Conservation (phyloP, 2,329 filamentous ascomycete species). For the Zymoseptoria pseudotritici region DNA sequence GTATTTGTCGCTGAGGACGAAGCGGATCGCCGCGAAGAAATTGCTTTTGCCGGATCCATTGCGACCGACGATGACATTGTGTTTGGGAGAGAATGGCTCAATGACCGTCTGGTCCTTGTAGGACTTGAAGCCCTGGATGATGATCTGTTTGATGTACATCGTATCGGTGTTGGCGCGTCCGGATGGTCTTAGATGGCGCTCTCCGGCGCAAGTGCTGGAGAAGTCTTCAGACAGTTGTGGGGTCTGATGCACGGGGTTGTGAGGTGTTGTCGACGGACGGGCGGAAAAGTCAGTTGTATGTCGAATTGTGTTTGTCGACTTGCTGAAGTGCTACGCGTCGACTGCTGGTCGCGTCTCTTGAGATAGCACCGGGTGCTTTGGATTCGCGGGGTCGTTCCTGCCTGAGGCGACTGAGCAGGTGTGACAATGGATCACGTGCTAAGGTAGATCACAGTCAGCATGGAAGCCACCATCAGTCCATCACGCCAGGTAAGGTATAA, state of each 20-base stretch:
- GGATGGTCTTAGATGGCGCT: not conserved
- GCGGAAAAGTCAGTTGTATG: not conserved
- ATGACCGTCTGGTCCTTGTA: conserved; percentile 99
- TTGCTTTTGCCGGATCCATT: conserved; percentile 99
- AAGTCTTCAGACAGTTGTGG: not conserved
- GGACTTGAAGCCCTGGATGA: conserved; percentile 94
- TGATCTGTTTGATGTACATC: conserved; percentile 99
- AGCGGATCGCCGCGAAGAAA: conserved; percentile 98
- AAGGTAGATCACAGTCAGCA: too few species aligned
- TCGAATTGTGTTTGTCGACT: not conserved
- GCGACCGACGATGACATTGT: conserved; percentile 96
- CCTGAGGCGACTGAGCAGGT: too few species aligned
- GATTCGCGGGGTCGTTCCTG: not conserved
- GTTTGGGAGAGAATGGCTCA: conserved; percentile 93
- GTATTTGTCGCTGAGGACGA: conserved; percentile 90
- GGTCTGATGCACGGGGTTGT: not conserved
- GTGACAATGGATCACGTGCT: too few species aligned
- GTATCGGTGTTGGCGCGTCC: conserved; percentile 1
- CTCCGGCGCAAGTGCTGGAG: not conserved
- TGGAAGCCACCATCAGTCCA: too few species aligned
- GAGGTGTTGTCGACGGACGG: not conserved
- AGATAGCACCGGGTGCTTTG: not conserved
- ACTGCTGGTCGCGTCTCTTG: not conserved
- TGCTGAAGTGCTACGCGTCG: not conserved
- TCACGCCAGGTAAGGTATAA: too few species aligned